These are phyloP conservation scores for Fusarium praegraminearum DNA, from an alignment of 2,329 filamentous ascomycete genomes.

Conservation along the genomic window DNA sequence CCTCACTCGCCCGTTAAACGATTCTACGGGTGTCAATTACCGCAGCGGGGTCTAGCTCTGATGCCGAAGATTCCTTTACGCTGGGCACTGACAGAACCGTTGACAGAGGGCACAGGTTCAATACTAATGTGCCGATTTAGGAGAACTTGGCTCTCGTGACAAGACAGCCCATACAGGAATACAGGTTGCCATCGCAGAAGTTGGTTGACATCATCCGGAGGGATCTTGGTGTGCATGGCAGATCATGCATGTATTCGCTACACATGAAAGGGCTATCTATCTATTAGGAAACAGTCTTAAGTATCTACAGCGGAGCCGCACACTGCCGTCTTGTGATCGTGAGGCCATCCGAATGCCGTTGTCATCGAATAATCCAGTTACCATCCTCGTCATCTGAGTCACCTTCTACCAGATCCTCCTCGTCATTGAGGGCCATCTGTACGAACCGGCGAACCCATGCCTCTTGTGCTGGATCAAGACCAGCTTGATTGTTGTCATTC, in stretches of 20 bases:
- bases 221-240: slow-evolving; percentile 21
- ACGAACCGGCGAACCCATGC: slow-evolving; percentile 68
- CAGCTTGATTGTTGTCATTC: slow-evolving; percentile 44
- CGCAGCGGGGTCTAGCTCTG: slow-evolving; percentile 18
- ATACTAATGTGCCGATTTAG: slow-evolving; percentile 16
- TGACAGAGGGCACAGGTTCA: slow-evolving; percentile 27
- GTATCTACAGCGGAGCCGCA: slow-evolving; percentile 21
- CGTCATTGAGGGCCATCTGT: slow-evolving; percentile 64
- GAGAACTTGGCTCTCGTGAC: slow-evolving; percentile 14
- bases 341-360: not conserved
- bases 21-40: slow-evolving; percentile 9
- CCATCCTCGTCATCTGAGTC: slow-evolving; percentile 54
- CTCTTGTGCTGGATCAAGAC: slow-evolving; percentile 60
- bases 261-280: slow-evolving; percentile 18
- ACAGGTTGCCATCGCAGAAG: slow-evolving; percentile 3
- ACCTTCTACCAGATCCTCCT: slow-evolving; percentile 63
- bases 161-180: slow-evolving; percentile 1
- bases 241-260: slow-evolving; percentile 35
- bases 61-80: slow-evolving; percentile 15
- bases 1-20: slow-evolving; percentile 11
- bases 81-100: slow-evolving; percentile 1
- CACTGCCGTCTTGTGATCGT: slow-evolving; percentile 4
- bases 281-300: slow-evolving; percentile 14
- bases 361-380: slow-evolving; percentile 46
- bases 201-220: slow-evolving; percentile 23